Conservation (phyloP, 2,329 filamentous ascomycete genomes). For the Trichoderma hamatum region DNA sequence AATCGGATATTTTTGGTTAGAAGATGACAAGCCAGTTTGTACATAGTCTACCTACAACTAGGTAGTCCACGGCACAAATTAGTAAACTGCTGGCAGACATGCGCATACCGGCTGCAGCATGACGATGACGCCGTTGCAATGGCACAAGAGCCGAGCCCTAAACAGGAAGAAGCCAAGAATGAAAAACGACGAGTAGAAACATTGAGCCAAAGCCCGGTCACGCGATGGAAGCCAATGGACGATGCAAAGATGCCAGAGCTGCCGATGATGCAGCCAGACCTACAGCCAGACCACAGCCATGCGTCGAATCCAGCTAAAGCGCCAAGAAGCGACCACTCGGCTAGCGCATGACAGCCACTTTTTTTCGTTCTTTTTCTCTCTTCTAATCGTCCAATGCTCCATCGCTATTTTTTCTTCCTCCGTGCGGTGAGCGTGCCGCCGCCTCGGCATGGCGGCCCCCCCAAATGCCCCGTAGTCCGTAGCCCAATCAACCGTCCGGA, state of each 20-base stretch:
- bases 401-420: neutral
- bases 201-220: neutral
- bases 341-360: slow-evolving; percentile 20
- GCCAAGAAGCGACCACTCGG: slow-evolving; percentile 12
- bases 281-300: neutral
- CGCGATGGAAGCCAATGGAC: slow-evolving; percentile 15
- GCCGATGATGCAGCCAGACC: neutral
- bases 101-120: neutral
- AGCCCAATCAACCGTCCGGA: neutral
- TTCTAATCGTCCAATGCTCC: neutral
- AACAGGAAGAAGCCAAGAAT: neutral
- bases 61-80: neutral
- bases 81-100: neutral
- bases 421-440: slow-evolving; percentile 15
- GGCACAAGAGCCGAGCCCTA: slow-evolving; percentile 3
- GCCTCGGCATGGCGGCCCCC: slow-evolving; percentile 10
- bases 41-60: too few species aligned
- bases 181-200: neutral
- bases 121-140: slow-evolving; percentile 2
- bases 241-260: neutral
- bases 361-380: neutral
- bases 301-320: slow-evolving; percentile 22
- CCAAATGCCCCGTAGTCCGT: neutral
- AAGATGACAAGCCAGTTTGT: too few species aligned
- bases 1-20: neutral